Base-by-base conservation (phyloP, 2,329 filamentous ascomycete species). In the Neurospora crassa region DNA sequence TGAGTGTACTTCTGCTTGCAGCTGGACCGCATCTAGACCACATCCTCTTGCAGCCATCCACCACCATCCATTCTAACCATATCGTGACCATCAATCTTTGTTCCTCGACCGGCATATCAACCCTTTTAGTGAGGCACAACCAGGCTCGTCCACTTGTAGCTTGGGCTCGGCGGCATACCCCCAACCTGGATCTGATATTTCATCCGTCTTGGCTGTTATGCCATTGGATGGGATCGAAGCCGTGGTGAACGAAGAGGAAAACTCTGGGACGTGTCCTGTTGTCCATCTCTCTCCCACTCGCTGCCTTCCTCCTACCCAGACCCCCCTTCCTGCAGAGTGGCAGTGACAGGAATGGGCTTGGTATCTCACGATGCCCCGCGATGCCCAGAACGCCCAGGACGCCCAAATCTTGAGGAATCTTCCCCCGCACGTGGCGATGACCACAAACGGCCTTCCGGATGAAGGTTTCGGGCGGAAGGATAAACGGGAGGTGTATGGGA, bases 401-500 rank as follows among this genome's bases (percentile, higher is more conserved):
- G 45, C 70, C 68, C 68, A 68, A 69, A 59, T 41, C 18, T 40
- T 37, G n/a, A 68, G 53, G 24, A 71, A 73, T 72, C 68, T 67
- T 47, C 70, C 74, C 74, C 74, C 74, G 73, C 75, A 76, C 74
- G 75, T 76, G 74, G 74, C 74, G 70, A 70, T 71, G 71, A 69
- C 72, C 74, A 34, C 29, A n/a, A 76, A 74, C 74, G 73, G 74
- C 72, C 70, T 69, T 70, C 71, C 72, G 74, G 74, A 53, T 73
- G 73, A 75, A 74, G 74, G 71, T 67, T 72, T 76, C 74, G 74
- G 75, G 72, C 74, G 72, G 73, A 76, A 72, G 75, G 75, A 74
- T 75, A 74, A 74, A 76, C 72, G 53, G 53, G 53, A 63, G 29
- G 53, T 63, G 29, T 37, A 37, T 63, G 53, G 53, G 53, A 63